phyloP scores from a whole-genome alignment of 371 early-diverging fungal species.

The Parasitella parasitica region DNA sequence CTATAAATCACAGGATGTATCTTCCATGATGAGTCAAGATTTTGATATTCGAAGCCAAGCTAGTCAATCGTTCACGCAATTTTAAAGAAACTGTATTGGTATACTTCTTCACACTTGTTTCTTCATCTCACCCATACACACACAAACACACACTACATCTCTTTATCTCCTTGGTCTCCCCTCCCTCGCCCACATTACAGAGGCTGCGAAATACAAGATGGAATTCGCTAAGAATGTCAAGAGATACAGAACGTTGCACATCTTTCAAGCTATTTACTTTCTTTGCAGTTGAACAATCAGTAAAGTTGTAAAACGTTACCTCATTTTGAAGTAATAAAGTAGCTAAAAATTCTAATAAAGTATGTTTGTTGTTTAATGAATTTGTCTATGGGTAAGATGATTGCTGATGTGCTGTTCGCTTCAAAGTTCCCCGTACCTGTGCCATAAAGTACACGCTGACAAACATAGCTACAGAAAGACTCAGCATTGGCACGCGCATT shows the following conservation, averaged over 20 bases:
- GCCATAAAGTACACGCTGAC: slow-evolving; percentile 27
- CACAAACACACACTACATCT: no score
- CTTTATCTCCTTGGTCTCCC: neutral
- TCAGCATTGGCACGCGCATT: slow-evolving; percentile 41
- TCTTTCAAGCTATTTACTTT: no score
- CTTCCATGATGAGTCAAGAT: slow-evolving; percentile 48
- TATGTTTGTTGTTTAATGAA: no score
- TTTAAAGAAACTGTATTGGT: slow-evolving; percentile 18
- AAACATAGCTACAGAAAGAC: slow-evolving; percentile 24
- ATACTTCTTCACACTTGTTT: neutral
- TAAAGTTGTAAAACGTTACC: no score
- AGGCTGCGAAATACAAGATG: no score
- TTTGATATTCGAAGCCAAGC: slow-evolving; percentile 53
- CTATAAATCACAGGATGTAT: slow-evolving; percentile 64
- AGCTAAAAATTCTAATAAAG: no score
- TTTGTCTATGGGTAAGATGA: neutral
- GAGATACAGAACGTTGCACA: no score
- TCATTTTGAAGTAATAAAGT: no score
- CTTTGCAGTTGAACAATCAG: no score
- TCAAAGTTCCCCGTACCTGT: slow-evolving; percentile 36
- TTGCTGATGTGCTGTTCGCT: slow-evolving; percentile 20
- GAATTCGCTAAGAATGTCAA: no score
- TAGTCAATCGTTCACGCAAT: slow-evolving; percentile 50
- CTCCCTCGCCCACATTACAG: no score
- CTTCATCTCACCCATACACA: neutral